Percentiles rank a stretch among this genome's conserved stretches.
Evolutionary conservation across 2,329 filamentous ascomycete genomes (phyloP).

Genomic region (Geosmithia morbida): DNA sequence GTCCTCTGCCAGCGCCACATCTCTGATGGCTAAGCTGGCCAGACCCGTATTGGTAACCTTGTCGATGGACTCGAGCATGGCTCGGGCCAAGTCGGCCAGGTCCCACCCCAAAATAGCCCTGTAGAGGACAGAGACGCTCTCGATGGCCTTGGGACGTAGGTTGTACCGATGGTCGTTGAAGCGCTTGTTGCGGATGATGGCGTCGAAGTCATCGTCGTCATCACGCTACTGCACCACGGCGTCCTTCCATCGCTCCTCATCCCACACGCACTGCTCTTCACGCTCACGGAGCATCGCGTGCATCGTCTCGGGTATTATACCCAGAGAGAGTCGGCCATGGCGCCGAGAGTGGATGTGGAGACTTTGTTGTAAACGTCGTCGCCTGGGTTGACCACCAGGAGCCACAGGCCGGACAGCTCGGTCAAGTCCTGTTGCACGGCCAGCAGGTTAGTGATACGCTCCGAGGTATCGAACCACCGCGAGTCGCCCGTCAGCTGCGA

Average conservation of each 20-base stretch:
- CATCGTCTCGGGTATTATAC: conserved; percentile 41
- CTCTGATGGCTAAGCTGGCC: conserved; percentile 33
- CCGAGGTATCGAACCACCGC: conserved; percentile 63
- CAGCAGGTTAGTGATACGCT: conserved; percentile 53
- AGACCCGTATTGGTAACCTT: conserved; percentile 29
- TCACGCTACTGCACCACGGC: conserved; percentile 13
- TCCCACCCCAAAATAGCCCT: conserved; percentile 31
- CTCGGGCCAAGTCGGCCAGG: conserved; percentile 34
- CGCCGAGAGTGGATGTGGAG: conserved; percentile 33
- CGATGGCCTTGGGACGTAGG: conserved; percentile 37
- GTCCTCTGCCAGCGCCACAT: conserved; percentile 10
- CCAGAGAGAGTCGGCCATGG: conserved; percentile 35
- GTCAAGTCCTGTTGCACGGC: conserved; percentile 53
- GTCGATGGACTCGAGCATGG: conserved; percentile 35
- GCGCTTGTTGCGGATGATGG: conserved; percentile 11
- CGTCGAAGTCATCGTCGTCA: conserved; percentile 9
- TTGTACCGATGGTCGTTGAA: conserved; percentile 35
- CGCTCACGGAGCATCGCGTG: conserved; percentile 22
- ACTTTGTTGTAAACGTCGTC: conserved; percentile 26
- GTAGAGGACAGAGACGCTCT: conserved; percentile 39
- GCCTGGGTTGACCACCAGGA: conserved; percentile 44
- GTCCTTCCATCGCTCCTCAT: conserved; percentile 10
- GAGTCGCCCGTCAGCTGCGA: conserved; percentile 53
- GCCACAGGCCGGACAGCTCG: conserved; percentile 61
- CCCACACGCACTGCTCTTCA: conserved; percentile 16